Evolutionary conservation across 2,329 filamentous ascomycete species (phyloP).

Genomic region (Neocatenulostroma microsporum): DNA sequence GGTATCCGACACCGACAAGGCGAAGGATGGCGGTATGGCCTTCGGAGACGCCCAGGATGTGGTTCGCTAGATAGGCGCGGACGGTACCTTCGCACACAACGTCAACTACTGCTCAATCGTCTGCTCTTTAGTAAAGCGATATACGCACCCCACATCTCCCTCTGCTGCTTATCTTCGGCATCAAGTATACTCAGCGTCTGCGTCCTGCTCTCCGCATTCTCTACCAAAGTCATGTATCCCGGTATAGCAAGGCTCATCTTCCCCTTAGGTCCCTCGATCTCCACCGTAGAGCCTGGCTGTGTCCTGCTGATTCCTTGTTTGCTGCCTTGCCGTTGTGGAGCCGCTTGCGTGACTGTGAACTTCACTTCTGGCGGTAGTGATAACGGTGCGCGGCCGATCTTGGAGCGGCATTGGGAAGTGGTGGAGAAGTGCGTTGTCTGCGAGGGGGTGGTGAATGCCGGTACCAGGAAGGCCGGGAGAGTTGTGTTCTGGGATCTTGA

Average conservation of each 20-base stretch:
- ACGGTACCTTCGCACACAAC: slow-evolving; percentile 69
- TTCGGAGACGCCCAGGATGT: slow-evolving; percentile 90
- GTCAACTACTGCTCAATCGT: too few relatives aligned
- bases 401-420: slow-evolving; percentile 59
- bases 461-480: slow-evolving; percentile 64
- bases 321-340: slow-evolving; percentile 49
- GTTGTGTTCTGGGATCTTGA: slow-evolving; percentile 12
- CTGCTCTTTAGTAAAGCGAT: too few relatives aligned
- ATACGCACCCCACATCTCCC: slow-evolving; percentile 89
- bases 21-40: slow-evolving; percentile 90
- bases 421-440: slow-evolving; percentile 58
- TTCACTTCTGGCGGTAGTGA: slow-evolving; percentile 78
- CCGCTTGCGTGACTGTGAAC: slow-evolving; percentile 55
- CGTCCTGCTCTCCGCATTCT: slow-evolving; percentile 56
- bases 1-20: slow-evolving; percentile 90
- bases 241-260: slow-evolving; percentile 72
- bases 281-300: slow-evolving; percentile 59
- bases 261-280: slow-evolving; percentile 74
- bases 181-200: slow-evolving; percentile 65
- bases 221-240: slow-evolving; percentile 63
- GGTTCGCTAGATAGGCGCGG: slow-evolving; percentile 81
- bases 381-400: slow-evolving; percentile 75
- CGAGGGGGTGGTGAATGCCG: slow-evolving; percentile 52
- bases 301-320: slow-evolving; percentile 52
- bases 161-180: slow-evolving; percentile 61